Evolutionary conservation across 2,329 filamentous ascomycete species (phyloP).

Genomic region (Lasiodiplodia hormozganensis): DNA sequence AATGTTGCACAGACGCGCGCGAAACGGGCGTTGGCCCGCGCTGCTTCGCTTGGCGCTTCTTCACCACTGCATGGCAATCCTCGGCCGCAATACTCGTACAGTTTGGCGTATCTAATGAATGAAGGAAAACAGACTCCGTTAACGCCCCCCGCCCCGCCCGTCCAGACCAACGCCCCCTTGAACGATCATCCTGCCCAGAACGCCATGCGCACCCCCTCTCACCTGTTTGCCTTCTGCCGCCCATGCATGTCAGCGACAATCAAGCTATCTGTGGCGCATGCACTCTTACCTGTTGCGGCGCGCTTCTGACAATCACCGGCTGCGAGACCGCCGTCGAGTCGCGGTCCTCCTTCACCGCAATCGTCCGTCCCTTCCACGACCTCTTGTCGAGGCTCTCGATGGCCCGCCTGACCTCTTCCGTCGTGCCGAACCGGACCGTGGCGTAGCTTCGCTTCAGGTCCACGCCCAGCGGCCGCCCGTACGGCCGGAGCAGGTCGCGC

Average conservation of each 20-base stretch:
- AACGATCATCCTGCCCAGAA: not conserved
- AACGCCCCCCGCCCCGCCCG: not conserved
- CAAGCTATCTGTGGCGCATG: not conserved
- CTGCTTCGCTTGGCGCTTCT: constrained; percentile 20
- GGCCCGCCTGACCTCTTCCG: constrained; percentile 41
- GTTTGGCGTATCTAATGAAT: not conserved
- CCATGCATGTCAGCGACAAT: constrained; percentile 23
- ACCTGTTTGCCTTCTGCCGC: not conserved
- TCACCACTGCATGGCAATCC: not conserved
- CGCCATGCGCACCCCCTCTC: not conserved
- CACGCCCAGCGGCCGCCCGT: constrained; percentile 37
- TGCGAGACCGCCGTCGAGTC: constrained; percentile 42
- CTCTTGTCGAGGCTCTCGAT: constrained; percentile 38
- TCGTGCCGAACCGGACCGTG: constrained; percentile 41
- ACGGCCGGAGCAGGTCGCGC: constrained; percentile 36
- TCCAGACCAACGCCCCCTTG: not conserved
- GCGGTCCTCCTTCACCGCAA: constrained; percentile 44
- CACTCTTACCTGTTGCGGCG: constrained; percentile 20
- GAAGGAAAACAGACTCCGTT: not conserved
- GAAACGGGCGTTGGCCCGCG: constrained; percentile 12
- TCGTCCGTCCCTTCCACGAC: constrained; percentile 40
- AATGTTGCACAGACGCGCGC: constrained; percentile 1
- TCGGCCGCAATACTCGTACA: not conserved
- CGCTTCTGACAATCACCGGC: constrained; percentile 42
- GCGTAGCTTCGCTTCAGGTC: constrained; percentile 40